These are phyloP conservation scores for Oryza punctata DNA, from an alignment of 176 grass and related monocot species.

Conservation along the genomic window DNA sequence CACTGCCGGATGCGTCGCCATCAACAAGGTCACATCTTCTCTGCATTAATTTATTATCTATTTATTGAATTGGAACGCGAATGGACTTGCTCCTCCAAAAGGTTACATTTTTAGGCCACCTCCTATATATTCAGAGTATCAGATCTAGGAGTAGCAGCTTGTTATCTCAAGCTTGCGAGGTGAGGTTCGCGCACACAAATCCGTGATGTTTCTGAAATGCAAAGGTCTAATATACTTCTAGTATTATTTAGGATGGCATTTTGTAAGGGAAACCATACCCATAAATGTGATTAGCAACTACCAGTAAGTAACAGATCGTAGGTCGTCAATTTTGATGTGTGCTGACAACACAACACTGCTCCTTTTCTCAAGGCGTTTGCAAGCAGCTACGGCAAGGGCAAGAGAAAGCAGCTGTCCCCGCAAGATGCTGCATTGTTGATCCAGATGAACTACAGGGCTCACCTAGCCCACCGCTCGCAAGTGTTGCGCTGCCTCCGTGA, in stretches of 20 bases:
- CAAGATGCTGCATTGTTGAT: conserved; percentile 82
- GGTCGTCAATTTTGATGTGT: background rate
- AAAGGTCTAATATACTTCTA: background rate
- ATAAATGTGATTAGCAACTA: background rate
- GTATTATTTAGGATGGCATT: background rate
- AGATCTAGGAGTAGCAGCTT: background rate
- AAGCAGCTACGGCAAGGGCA: conserved; percentile 60
- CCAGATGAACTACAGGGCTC: conserved; percentile 76
- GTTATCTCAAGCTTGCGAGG: background rate
- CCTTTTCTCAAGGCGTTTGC: conserved; percentile 57
- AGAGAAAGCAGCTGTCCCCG: conserved; percentile 72
- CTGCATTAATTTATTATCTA: background rate
- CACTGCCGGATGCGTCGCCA: conserved; percentile 42
- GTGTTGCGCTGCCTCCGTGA: conserved; percentile 82
- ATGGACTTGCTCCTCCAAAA: background rate
- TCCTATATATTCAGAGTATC: background rate
- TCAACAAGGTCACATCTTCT: conserved; percentile 58
- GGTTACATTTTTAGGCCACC: background rate
- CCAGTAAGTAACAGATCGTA: background rate
- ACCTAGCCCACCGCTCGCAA: conserved; percentile 77
- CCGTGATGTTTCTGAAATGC: background rate
- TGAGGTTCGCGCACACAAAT: background rate
- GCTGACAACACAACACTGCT: background rate
- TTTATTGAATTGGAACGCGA: background rate
- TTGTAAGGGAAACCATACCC: background rate